A percentile compares a stretch with the other conserved stretches of the same genome.
Evolutionary conservation across 2,329 filamentous ascomycete species (phyloP).

Genomic region (Aspergillus pseudotamarii): DNA sequence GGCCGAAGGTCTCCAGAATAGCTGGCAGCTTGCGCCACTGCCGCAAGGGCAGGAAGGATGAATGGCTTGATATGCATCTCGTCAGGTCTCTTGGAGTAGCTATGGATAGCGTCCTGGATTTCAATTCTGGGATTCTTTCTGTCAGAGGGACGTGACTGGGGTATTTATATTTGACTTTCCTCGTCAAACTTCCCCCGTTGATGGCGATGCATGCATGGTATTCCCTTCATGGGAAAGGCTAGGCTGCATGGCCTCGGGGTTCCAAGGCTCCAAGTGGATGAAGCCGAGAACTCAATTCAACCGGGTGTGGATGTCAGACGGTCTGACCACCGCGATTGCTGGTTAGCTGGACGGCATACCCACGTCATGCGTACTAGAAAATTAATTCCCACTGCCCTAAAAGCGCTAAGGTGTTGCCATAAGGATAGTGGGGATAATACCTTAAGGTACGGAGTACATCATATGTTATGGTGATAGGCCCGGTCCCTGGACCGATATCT

Average conservation of each 20-base stretch:
- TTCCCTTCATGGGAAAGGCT: neutral
- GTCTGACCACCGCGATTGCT: neutral
- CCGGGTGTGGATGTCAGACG: neutral
- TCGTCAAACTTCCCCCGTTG: neutral
- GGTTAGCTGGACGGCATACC: neutral
- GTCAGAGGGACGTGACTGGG: neutral
- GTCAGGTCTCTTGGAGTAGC: neutral
- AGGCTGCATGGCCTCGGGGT: neutral
- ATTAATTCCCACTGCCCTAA: neutral
- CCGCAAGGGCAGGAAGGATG: conserved; percentile 5
- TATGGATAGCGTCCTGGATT: neutral
- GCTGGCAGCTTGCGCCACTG: conserved; percentile 9
- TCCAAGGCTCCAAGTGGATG: neutral
- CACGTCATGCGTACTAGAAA: neutral
- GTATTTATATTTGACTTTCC: neutral
- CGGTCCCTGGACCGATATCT: neutral
- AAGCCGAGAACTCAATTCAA: neutral
- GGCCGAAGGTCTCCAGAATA: conserved; percentile 29
- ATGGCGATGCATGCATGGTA: neutral
- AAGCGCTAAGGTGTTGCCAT: neutral
- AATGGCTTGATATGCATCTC: conserved; percentile 3
- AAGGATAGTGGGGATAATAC: neutral
- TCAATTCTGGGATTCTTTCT: neutral
- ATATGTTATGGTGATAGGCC: neutral
- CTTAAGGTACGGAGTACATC: neutral